A percentile compares a stretch with the other conserved stretches of the same genome.
These are phyloP conservation scores for Nicotiana noctiflora DNA, from an alignment of 257 asterid species.

Conservation along the genomic window DNA sequence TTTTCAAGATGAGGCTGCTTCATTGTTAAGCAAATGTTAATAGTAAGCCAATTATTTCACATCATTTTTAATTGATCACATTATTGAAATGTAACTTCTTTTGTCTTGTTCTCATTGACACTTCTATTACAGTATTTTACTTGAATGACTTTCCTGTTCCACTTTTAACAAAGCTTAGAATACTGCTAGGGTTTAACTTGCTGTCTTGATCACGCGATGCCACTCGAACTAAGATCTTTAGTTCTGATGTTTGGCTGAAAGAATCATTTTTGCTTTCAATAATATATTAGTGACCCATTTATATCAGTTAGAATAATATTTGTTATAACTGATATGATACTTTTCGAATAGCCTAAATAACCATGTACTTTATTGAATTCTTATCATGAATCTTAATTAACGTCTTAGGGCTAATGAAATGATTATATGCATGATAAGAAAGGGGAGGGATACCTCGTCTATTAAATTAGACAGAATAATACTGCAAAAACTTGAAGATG, in stretches of 20 bases:
- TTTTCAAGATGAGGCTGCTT: conserved; percentile 62
- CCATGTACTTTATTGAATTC: too few relatives aligned
- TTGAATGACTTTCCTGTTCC: not conserved
- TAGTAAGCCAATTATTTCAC: conserved; percentile 5
- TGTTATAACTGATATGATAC: too few relatives aligned
- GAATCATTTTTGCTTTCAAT: not conserved
- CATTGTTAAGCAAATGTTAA: conserved; percentile 19
- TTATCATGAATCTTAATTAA: too few relatives aligned
- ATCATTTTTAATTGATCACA: not conserved
- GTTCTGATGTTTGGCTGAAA: not conserved
- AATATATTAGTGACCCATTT: not conserved
- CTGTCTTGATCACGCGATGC: not conserved
- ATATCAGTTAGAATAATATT: too few relatives aligned
- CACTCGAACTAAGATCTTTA: not conserved
- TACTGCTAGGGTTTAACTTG: not conserved
- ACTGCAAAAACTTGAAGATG: not conserved
- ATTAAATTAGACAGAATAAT: not conserved
- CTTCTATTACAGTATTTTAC: not conserved
- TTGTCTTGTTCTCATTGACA: conserved; percentile 2
- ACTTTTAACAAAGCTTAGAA: not conserved
- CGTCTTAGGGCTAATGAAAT: too few relatives aligned
- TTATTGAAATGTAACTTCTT: not conserved
- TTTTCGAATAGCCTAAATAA: too few relatives aligned
- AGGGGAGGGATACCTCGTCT: not conserved
- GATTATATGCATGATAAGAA: not conserved